phyloP scores from a whole-genome alignment of 1,284 basidiomycete species.

The Somion occarium region DNA sequence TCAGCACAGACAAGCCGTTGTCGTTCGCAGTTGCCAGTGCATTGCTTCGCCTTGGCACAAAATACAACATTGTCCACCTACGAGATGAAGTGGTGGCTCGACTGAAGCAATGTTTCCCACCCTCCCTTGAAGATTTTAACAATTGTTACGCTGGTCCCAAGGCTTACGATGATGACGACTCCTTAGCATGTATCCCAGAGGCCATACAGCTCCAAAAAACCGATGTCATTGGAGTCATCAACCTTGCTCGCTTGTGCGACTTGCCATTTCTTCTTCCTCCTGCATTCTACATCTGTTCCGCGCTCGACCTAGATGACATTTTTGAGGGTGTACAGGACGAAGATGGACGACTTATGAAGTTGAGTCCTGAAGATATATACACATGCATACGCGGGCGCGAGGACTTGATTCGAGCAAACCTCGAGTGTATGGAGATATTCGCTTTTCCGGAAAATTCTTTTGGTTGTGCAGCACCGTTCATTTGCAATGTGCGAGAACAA shows the following conservation, averaged over 20 bases:
- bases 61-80: constrained; percentile 10
- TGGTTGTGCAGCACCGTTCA: too few relatives aligned
- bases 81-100: constrained; percentile 6
- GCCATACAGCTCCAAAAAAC: background rate
- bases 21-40: constrained; percentile 4
- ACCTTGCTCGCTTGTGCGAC: constrained; percentile 11
- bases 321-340: background rate
- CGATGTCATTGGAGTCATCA: constrained; percentile 10
- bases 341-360: background rate
- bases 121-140: background rate
- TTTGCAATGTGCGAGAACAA: too few relatives aligned
- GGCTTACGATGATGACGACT: too few relatives aligned
- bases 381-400: background rate
- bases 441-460: too few relatives aligned
- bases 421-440: background rate
- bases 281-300: constrained; percentile 12
- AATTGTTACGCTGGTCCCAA: background rate
- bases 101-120: background rate
- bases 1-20: too few relatives aligned
- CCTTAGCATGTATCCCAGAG: background rate
- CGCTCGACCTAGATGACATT: background rate
- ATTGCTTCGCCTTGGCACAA: constrained; percentile 8
- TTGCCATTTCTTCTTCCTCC: constrained; percentile 7
- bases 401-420: background rate
- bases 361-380: background rate